Evolutionary conservation across 164 flowering plant genomes (phyloP), one percentile per base, ranked within the genome.

Genomic region (Annona squamosa): DNA sequence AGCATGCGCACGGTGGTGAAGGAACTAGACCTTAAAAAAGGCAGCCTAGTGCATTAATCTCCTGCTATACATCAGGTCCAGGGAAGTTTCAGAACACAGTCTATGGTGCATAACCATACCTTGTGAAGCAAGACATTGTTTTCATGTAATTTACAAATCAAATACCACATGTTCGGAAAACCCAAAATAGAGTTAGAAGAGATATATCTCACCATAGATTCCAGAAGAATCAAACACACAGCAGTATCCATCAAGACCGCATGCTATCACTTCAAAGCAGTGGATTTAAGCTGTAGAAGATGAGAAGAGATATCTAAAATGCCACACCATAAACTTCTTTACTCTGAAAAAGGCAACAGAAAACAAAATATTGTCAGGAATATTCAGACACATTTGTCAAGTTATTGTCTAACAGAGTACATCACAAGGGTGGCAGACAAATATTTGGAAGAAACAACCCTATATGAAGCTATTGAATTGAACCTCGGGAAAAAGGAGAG

Each of bases 161-260:
- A 26, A 26, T 26, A 26, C 37, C 37, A 26, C 4, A 46, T 68
- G 56, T 46, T 5, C 5, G 13, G 1, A 18, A 19, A n/a, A 68
- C 46, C 10, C 17, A 3, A 17, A 4, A 6, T 16, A 66, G 69
- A 44, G 37, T 47, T 66, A 66, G 47, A 16, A 46, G 41, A 46
- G 9, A 45, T 37, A 19, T 16, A 17, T 46, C 70, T 46, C 56
- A 68, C 70, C 70, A 68, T 46, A n/a, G 70, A 46, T 4, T 68
- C 52, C 16, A 37, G 56, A 46, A 43, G 68, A 3, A 43, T 41
- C 68, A 68, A 68, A 56, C 46, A 68, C 70, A 68, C 9, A n/a
- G 19, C 70, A 68, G 56, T 46, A 3, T 68, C 70, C 70, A 46
- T 46, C 70, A 68, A 46, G 56, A 19, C 70, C 4, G 56, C 70